Base-by-base conservation (phyloP, 192 early-diverging fungal species). In the Funneliformis mosseae region DNA sequence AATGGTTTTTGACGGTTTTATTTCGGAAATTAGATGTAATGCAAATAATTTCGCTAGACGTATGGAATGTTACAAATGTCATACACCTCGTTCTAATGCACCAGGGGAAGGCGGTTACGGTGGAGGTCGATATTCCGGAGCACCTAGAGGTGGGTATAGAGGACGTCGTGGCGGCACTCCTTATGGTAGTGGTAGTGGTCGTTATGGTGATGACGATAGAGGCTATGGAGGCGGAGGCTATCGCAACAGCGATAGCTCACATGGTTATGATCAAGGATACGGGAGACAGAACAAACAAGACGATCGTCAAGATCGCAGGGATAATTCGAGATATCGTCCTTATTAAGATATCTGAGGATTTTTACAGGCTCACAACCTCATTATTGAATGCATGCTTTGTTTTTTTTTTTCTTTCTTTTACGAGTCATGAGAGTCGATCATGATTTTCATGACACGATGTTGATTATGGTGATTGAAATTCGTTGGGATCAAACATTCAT, bases 1-100 rank as follows among this genome's bases (percentile, higher is more conserved):
- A 14, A 77, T 16, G n/a, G 16, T 60, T 4, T n/a, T 28, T 25
- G 39, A 75, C 61, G 9, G 16, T 48, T 23, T 70, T 66, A 42
- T 62, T 38, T 12, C 18, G 4, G 10, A 39, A 67, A 64, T 28
- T 79, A 93, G 92, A 27, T 93, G 92, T 69, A 83, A 88, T 8
- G 89, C 89, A 76, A 92, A 89, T 76, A 93, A 93, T 76, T 93
- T 93, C 83, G 90, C 91, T 14, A 84, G 90, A 72, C 62, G 91
- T 77, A 82, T 85, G 73, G 88, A 88, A 59, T 93, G 92, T 79
- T 92, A 91, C 79, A 85, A 87, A 76, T 93, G 92, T 70, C 87
- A 91, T 27, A 84, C 88, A 18, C 88, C 89, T 28, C 87, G 89
- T 62, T 87, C 90, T 42, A 83, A 84, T 64, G 90, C 66, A 43